Evolutionary conservation across 2,329 filamentous ascomycete genomes (phyloP).

Genomic region (Penicillium sp.): DNA sequence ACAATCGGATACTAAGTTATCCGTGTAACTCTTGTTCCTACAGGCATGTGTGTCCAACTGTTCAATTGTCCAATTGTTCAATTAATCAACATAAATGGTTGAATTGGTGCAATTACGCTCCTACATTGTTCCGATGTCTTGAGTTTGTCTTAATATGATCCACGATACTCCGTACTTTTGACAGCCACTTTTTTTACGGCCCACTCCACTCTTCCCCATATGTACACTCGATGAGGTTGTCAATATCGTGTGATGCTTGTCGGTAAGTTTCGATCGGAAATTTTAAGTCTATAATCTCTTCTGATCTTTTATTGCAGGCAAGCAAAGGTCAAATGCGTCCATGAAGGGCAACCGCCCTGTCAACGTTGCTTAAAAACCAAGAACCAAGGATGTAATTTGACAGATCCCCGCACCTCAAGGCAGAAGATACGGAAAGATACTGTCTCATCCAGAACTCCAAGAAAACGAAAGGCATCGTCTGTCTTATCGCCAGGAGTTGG

Average conservation of each 20-base stretch:
- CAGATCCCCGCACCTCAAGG: constrained; percentile 29
- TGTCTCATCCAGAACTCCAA: constrained; percentile 6
- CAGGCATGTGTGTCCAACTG: background rate
- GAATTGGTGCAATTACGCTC: background rate
- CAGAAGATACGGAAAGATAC: constrained; percentile 3
- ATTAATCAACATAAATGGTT: background rate
- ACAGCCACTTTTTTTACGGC: background rate
- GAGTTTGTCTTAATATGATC: background rate
- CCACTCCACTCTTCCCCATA: background rate
- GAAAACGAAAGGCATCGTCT: constrained; percentile 17
- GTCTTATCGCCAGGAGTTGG: background rate
- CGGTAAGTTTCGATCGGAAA: constrained; percentile 21
- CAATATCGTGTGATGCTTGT: constrained; percentile 37
- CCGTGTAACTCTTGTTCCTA: background rate
- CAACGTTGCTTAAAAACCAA: constrained; percentile 31
- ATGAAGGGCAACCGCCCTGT: constrained; percentile 36
- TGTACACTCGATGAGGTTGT: constrained; percentile 31
- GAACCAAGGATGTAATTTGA: constrained; percentile 26
- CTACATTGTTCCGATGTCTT: constrained; percentile 5
- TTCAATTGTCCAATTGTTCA: background rate
- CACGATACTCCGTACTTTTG: background rate
- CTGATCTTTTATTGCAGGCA: constrained; percentile 18
- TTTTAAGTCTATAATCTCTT: background rate
- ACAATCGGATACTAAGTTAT: background rate
- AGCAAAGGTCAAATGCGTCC: constrained; percentile 39